Conservation (phyloP, 768 basidiomycete genomes). For the Fistulinella prunicolor region DNA sequence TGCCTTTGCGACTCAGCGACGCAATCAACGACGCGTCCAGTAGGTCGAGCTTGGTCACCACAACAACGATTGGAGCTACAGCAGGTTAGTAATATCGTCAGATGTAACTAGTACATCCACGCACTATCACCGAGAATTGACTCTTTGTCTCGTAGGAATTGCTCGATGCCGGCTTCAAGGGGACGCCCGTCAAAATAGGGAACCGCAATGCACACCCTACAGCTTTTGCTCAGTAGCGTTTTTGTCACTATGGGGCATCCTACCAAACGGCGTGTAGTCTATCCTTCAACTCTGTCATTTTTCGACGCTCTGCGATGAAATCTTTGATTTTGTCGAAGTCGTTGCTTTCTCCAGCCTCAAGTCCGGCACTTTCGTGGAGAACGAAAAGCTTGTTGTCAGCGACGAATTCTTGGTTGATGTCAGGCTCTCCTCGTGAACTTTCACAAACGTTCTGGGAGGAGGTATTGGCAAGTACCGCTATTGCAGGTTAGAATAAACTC, state of each 20-base stretch:
- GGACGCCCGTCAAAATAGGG: not conserved
- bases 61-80: not conserved
- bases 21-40: not conserved
- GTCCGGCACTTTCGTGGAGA: not conserved
- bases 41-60: slow-evolving; percentile 1
- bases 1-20: no score
- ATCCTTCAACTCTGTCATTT: not conserved
- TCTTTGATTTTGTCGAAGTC: not conserved
- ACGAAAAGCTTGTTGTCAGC: not conserved
- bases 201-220: not conserved
- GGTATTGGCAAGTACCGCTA: no score
- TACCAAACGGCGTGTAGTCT: not conserved
- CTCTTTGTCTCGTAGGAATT: not conserved
- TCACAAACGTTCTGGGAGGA: not conserved
- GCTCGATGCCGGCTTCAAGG: not conserved
- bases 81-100: not conserved
- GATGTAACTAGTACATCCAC: not conserved
- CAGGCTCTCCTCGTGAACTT: not conserved
- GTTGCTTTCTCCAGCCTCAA: not conserved
- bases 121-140: not conserved
- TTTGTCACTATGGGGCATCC: not conserved
- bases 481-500: no score
- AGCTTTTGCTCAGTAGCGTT: not conserved
- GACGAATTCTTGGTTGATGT: not conserved
- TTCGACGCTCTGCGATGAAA: not conserved